Conservation (phyloP, 2,329 filamentous ascomycete genomes). For the Xylaria sp. region DNA sequence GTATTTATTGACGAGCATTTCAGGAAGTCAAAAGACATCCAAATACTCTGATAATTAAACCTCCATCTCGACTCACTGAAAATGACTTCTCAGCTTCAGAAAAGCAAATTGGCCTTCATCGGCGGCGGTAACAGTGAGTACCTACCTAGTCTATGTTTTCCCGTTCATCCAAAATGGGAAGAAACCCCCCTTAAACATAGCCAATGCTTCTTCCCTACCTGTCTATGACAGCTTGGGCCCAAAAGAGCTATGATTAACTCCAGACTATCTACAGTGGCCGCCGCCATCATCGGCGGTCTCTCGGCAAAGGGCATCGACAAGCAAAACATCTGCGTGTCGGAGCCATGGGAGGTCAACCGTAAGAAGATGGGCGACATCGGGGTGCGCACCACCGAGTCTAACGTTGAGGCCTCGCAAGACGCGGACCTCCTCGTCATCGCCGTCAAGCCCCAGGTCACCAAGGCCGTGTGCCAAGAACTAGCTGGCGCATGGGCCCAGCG, state of each 20-base stretch:
- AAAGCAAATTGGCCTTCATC: constrained; percentile 41
- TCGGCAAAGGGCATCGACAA: constrained; percentile 50
- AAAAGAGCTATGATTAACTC: constrained; percentile 9
- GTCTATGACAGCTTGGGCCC: background rate
- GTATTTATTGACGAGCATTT: background rate
- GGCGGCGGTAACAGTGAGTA: constrained; percentile 52
- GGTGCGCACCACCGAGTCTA: constrained; percentile 53
- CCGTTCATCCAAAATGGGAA: background rate
- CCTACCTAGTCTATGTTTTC: background rate
- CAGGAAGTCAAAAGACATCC: background rate
- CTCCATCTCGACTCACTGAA: constrained; percentile 16
- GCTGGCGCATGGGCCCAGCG: constrained; percentile 46
- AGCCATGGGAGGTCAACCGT: constrained; percentile 60
- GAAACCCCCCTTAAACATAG: background rate
- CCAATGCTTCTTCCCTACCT: background rate
- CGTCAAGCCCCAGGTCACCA: constrained; percentile 58
- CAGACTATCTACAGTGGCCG: constrained; percentile 44
- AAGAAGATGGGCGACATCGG: constrained; percentile 53
- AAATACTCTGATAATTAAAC: background rate
- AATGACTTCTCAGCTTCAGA: constrained; percentile 38
- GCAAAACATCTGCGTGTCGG: constrained; percentile 54
- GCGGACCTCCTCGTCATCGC: constrained; percentile 56
- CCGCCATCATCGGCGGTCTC: constrained; percentile 58
- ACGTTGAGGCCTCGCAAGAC: constrained; percentile 50
- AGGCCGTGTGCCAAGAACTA: constrained; percentile 54